Base-by-base conservation (phyloP, 129 eudicot genomes). In the Smallanthus sonchifolius region DNA sequence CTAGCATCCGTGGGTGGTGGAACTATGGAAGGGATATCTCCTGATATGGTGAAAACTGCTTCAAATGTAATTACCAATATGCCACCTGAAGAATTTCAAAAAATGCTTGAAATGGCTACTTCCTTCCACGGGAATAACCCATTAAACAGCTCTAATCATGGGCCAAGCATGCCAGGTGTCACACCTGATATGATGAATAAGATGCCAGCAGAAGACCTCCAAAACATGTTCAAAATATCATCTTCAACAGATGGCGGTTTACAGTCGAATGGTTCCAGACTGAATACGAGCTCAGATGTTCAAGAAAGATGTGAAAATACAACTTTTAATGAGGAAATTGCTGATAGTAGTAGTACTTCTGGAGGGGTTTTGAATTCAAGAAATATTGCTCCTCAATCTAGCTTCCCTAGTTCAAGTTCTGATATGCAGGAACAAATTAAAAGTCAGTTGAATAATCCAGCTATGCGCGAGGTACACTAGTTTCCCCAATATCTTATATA, bases 31-130 rank as follows among this genome's bases (percentile, higher is more conserved):
- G 89, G 79, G 35, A 38, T 94, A 45, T 81, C 97, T 71, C 79
- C 93, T 51, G 98, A 90, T 57, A 88, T 90, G 98, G 67, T 94
- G 74, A 94, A 85, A 82, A 81, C 89, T 15, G 96, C 97, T 48
- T 81, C 98, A 63, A 77, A 75, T 70, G 47, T 88, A 65, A 86
- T 94, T 47, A 80, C 91, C 64, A 90, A 81, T 52, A 93, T 93
- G 98, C 77, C 98, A 17, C 97, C 92, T 15, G 92, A 86, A 48
- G 98, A 93, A 72, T 93, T 93, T 44, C 90, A 93, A 70, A 88
- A 78, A 63, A 93, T 93, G 92, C 62, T 93, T 55, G 81, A 90
- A 44, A 66, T 93, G 81, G 98, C 96, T 60, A 83, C 88, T 56
- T 86, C 98, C 28, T 83, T 90, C 62, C 88, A 92, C 56, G 86